Evolutionary conservation across 495 filamentous ascomycete genomes (phyloP), one percentile per base, ranked within the genome.

Genomic region (Talaromyces nanjingensis): DNA sequence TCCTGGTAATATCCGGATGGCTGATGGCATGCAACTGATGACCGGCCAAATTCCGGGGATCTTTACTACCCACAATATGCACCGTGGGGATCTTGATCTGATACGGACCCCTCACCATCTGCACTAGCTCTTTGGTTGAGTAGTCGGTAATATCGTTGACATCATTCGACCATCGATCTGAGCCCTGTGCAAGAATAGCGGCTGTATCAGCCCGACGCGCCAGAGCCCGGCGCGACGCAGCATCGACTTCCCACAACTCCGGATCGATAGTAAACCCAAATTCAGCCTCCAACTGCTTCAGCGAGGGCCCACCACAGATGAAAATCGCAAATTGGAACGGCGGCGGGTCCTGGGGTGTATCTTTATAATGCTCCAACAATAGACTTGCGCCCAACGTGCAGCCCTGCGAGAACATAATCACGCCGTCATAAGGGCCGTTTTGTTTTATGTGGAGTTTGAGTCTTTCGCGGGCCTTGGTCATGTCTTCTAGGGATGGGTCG

Each of bases 241-340:
- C 8, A 56, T 80, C 77, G 1, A 81, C 71, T 1, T 76, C 71
- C 42, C 75, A 70, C 5, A 81, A 79, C 24, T 70, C 69, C 0
- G 70, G 65, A 0, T 79, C 70, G 7, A 89, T 76, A 16, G 72
- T 65, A 33, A 85, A 76, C 0, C 80, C 82, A n/a, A 88, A 68
- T 3, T 71, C 67, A 53, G 77, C 70, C 49, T 80, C 77, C 6
- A 88, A 68, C n/a, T 80, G 72, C 0, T 63, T 55, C 24, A 86
- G 71, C 9, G 81, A 75, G 2, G 84, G 62, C 4, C 80, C 80
- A 24, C 85, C 84, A 65, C 84, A 84, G 62, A 87, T 74, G 68
- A 88, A 88, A 29, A 88, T 73, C 6, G 82, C 86, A 1, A 79
- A 77, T 66, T 81, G 81, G 76, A 89, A 88, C 0, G 81, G 83